phyloP scores from a whole-genome alignment of 2,329 filamentous ascomycete genomes.

The Chrysoporthe puriensis region DNA sequence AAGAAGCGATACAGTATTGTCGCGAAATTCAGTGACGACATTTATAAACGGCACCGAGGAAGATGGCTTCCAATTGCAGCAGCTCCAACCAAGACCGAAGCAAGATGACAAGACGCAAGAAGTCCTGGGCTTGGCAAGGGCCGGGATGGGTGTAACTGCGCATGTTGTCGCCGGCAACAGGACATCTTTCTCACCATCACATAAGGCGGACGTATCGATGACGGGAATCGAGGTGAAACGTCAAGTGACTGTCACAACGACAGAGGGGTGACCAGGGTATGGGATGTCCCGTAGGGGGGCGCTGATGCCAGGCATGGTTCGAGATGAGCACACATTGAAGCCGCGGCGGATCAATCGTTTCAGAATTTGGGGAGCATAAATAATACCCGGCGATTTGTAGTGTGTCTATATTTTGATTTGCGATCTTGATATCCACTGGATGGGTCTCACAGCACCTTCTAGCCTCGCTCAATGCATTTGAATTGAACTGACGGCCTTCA shows the following conservation, averaged over 20 bases:
- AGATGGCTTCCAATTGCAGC: background rate
- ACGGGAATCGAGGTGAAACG: conserved; percentile 23
- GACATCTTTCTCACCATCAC: background rate
- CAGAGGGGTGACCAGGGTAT: background rate
- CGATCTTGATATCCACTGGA: background rate
- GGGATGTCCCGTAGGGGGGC: background rate
- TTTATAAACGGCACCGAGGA: background rate
- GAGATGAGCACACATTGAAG: background rate
- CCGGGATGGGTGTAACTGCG: conserved; percentile 18
- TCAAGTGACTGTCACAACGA: conserved; percentile 22
- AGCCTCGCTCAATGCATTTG: background rate
- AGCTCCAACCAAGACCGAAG: background rate
- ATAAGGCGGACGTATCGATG: conserved; percentile 1
- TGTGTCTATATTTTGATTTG: background rate
- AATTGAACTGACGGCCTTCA: background rate
- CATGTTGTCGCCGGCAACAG: conserved; percentile 14
- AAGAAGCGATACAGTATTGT: conserved; percentile 1
- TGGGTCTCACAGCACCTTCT: background rate
- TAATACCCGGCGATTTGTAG: background rate
- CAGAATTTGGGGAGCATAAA: background rate
- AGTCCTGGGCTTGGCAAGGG: conserved; percentile 12
- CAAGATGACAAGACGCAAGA: conserved; percentile 3
- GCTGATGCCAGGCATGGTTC: background rate
- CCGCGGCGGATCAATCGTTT: background rate
- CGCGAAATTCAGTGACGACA: background rate